Percentiles rank a stretch among this genome's conserved stretches.
phyloP scores from a whole-genome alignment of 345 rosid genomes.

The Cardamine occulta region DNA sequence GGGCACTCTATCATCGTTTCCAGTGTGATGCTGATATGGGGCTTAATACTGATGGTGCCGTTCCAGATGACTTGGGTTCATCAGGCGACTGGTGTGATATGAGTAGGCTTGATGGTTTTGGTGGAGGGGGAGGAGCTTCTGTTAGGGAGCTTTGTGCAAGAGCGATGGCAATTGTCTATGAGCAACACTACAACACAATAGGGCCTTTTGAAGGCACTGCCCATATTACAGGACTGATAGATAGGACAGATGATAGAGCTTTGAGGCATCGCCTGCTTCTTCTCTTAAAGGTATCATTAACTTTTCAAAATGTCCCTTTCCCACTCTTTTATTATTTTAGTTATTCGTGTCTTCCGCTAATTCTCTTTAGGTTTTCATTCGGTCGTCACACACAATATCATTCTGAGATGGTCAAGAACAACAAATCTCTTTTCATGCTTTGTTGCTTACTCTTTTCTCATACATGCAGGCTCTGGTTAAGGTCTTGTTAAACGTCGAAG shows the following conservation, averaged over 20 bases:
- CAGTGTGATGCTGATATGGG: constrained; percentile 99
- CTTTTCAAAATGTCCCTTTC: neutral
- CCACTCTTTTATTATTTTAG: neutral
- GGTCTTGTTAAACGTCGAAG: constrained; percentile 86
- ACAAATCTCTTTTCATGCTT: constrained; percentile 30
- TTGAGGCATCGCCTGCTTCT: constrained; percentile 96
- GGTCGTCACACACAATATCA: constrained; percentile 13
- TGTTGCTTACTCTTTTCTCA: constrained; percentile 27
- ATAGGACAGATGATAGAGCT: constrained; percentile 95
- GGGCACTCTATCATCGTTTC: constrained; percentile 97
- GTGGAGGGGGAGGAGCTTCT: constrained; percentile 97
- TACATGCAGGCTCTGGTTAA: constrained; percentile 87
- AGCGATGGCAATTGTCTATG: constrained; percentile 98
- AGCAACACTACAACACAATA: constrained; percentile 79
- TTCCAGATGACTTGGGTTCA: constrained; percentile 95
- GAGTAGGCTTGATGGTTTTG: constrained; percentile 98
- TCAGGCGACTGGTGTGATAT: constrained; percentile 99
- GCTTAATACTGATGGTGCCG: constrained; percentile 90
- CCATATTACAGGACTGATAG: constrained; percentile 91
- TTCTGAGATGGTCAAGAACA: constrained; percentile 28
- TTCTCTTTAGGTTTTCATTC: constrained; percentile 13
- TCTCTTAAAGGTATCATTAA: constrained; percentile 73
- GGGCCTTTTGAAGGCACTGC: constrained; percentile 98
- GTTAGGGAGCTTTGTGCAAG: constrained; percentile 99
- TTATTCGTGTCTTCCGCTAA: neutral